Evolutionary conservation across 805 yeast species (phyloP), one percentile per base, ranked within the genome.

Genomic region (Candida verbasci): DNA sequence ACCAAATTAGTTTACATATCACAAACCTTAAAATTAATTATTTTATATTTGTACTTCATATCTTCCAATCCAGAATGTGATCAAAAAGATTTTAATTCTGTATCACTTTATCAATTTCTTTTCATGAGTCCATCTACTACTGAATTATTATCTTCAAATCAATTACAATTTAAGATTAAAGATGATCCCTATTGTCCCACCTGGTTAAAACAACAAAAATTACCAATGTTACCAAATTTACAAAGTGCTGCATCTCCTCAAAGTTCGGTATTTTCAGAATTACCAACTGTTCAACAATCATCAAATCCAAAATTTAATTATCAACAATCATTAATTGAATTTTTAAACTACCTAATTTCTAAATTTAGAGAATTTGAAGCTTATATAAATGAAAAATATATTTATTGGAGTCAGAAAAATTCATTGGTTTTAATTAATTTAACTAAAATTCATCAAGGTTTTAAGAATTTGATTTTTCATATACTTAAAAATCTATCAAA

Each of bases 101-200:
- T n/a, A n/a, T n/a, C n/a, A n/a, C n/a, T n/a, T n/a, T n/a, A n/a
- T n/a, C n/a, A n/a, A n/a, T n/a, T n/a, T n/a, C n/a, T n/a, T n/a
- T n/a, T n/a, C n/a, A n/a, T n/a, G n/a, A n/a, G n/a, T n/a, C n/a
- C n/a, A n/a, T n/a, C n/a, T n/a, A n/a, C n/a, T n/a, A n/a, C n/a
- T n/a, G n/a, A n/a, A n/a, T n/a, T n/a, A n/a, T n/a, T n/a, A n/a
- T n/a, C n/a, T n/a, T n/a, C n/a, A n/a, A n/a, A n/a, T n/a, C n/a
- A n/a, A n/a, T n/a, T n/a, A n/a, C n/a, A n/a, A n/a, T n/a, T 12
- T 20, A 25, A 27, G 8, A 10, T 14, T 6, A 16, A 20, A 9
- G 29, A 33, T 2, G 42, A 39, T 30, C 35, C 35, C 3, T 17
- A 35, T 26, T 39, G 42, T 23, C 42, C 42, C 15, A 24, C 38